Percentiles rank a stretch among this genome's conserved stretches.
These are phyloP conservation scores for Anastatica hierochuntica DNA, from an alignment of 345 rosid genomes.

Conservation along the genomic window DNA sequence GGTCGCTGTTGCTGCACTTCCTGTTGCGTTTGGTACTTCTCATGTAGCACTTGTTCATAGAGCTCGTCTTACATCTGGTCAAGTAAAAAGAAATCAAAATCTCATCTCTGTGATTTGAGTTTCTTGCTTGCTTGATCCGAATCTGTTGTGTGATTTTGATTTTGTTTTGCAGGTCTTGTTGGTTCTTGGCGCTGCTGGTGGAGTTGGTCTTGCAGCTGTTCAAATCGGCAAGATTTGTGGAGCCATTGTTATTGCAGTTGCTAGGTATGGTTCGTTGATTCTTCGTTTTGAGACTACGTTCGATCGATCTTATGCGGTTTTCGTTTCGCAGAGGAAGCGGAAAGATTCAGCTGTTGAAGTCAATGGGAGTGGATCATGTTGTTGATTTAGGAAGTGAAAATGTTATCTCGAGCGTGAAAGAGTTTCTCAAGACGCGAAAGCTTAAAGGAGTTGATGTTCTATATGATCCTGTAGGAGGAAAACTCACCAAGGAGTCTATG, in stretches of 20 bases:
- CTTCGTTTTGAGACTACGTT: neutral
- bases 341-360: conserved; percentile 60
- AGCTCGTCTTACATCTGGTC: conserved; percentile 57
- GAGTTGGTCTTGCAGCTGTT: conserved; percentile 88
- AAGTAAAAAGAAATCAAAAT: conserved; percentile 28
- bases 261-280: conserved; percentile 37
- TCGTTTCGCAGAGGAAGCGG: conserved; percentile 47
- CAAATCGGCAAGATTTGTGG: conserved; percentile 88
- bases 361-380: conserved; percentile 76
- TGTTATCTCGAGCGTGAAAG: conserved; percentile 57
- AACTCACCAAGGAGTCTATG: conserved; percentile 58
- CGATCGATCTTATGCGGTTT: neutral
- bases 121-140: neutral
- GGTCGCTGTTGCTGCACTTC: conserved; percentile 77
- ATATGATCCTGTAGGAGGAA: conserved; percentile 91
- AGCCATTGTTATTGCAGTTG: conserved; percentile 77
- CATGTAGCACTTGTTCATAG: conserved; percentile 89
- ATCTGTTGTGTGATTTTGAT: neutral
- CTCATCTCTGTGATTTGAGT: neutral
- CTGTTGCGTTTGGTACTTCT: conserved; percentile 92
- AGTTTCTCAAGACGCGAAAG: conserved; percentile 58
- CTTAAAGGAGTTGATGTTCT: conserved; percentile 81
- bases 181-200: conserved; percentile 97
- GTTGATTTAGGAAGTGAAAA: conserved; percentile 59
- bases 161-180: conserved; percentile 77